Evolutionary conservation across 129 eudicot genomes (phyloP).

Genomic region (Flaveria sonorensis): DNA sequence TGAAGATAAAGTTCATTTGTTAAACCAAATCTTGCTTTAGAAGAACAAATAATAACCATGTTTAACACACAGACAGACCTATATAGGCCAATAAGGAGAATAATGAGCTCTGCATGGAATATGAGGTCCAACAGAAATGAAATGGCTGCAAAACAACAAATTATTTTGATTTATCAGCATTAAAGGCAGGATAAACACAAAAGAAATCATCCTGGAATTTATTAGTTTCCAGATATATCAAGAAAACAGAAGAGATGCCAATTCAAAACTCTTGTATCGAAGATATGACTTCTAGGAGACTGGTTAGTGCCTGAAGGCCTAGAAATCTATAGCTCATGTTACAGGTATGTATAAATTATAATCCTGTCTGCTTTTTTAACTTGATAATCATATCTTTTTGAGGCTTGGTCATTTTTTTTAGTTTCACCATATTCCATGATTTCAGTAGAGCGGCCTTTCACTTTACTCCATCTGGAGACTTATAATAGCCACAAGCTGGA

Average conservation of each 20-base stretch:
- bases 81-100: constrained; percentile 48
- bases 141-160: constrained; percentile 40
- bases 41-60: constrained; percentile 12
- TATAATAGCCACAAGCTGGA: not conserved
- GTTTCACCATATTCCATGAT: constrained; percentile 18
- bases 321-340: not conserved
- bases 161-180: constrained; percentile 12
- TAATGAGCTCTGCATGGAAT: constrained; percentile 37
- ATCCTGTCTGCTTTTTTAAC: not conserved
- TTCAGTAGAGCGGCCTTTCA: not conserved
- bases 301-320: not conserved
- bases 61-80: constrained; percentile 40
- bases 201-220: not conserved
- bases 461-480: constrained; percentile 6
- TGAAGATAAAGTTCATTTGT: constrained; percentile 15
- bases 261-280: not conserved
- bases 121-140: constrained; percentile 41
- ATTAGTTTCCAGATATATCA: not conserved
- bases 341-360: constrained; percentile 12
- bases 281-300: constrained; percentile 1
- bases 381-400: not conserved
- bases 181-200: not conserved
- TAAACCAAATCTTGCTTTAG: not conserved
- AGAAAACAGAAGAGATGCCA: not conserved
- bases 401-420: not conserved